Evolutionary conservation across 75 land plant genomes (phyloP), one percentile per base, ranked within the genome.

Genomic region (Ceratopteris richardii): DNA sequence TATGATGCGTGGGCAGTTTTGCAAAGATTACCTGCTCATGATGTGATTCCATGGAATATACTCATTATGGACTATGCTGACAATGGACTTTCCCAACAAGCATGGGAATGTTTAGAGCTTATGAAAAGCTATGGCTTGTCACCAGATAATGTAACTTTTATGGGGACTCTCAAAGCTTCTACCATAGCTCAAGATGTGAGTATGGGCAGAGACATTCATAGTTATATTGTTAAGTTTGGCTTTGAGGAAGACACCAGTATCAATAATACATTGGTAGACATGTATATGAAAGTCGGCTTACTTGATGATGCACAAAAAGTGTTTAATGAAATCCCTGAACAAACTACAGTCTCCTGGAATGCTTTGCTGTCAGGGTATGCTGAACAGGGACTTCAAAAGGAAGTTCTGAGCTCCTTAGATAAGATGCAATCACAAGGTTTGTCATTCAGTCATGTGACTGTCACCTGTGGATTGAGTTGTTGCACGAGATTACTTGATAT

Each of bases 1-100:
- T 22, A 27, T 20, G 63, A 55, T 7, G 66, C 63, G 1, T 61
- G 11, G 24, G 29, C 14, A 31, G 23, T 54, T 13, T 56, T 64
- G 48, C 65, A 76, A 18, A 66, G 52, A 42, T 63, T 80, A 79
- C 42, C 31, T 19, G 29, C 44, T 3, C 58, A 39, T 33, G 73
- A 76, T 56, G 56, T 64, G 7, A 31, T 71, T n/a, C 71, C 76
- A 0, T 80, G 83, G 80, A 76, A 67, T 50, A 47, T 67, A 17
- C 13, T 80, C 43, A 76, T 80, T 31, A 43, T 67, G 44, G 78
- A 61, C 0, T 65, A 65, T 53, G 59, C 57, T 41, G 60, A 69
- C 5, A 69, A 73, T 67, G 62, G 67, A 18, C 41, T 47, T 19
- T 13, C 30, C 10, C 18, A 31, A 10, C 66, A 70, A 41, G 70